Evolutionary conservation across 805 yeast genomes (phyloP), one percentile per base, ranked within the genome.

Genomic region (Candida incommunis): DNA sequence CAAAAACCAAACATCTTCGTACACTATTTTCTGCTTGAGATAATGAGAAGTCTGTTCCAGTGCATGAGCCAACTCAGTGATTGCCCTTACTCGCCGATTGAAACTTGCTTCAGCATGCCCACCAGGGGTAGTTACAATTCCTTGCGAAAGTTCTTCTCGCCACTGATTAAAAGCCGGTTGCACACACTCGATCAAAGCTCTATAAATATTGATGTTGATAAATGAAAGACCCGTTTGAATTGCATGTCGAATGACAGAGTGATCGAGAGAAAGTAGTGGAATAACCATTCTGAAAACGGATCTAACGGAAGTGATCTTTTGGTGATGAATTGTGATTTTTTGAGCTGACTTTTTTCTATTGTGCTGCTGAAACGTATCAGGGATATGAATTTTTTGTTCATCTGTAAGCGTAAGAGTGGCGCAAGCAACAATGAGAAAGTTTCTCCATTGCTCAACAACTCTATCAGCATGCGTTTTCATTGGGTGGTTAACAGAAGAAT

Each of bases 261-360:
- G 85, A 1, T 78, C 76, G 0, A 87, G 77, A 23, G 75, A 78
- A 42, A 92, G 62, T 23, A 92, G 66, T 0, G 96, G 96, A 31
- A 86, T 67, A 0, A 86, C 88, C 80, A 92, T 78, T 46, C 80
- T 74, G 65, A 92, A 92, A 2, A 92, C 79, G 0, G 95, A 80
- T 48, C 81, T 80, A 0, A 96, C 96, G 48, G 96, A 85, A 1
- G 95, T 88, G 45, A 92, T 88, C 43, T 85, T 82, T 57, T 87
- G 94, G 53, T 84, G 94, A 54, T 86, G 95, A 27, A 86, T 74
- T 0, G 84, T 84, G 54, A 82, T 75, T 53, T 82, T 71, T 49
- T 83, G 95, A 53, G 82, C 78, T 1, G 90, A 79, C 54, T 74
- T 80, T 54, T 85, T 87, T 47, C 92, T 68, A 0, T 80, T 78